Percentiles rank a stretch among this genome's conserved stretches.
Evolutionary conservation across 495 filamentous ascomycete species (phyloP).

Genomic region (Entonaema liquescens): DNA sequence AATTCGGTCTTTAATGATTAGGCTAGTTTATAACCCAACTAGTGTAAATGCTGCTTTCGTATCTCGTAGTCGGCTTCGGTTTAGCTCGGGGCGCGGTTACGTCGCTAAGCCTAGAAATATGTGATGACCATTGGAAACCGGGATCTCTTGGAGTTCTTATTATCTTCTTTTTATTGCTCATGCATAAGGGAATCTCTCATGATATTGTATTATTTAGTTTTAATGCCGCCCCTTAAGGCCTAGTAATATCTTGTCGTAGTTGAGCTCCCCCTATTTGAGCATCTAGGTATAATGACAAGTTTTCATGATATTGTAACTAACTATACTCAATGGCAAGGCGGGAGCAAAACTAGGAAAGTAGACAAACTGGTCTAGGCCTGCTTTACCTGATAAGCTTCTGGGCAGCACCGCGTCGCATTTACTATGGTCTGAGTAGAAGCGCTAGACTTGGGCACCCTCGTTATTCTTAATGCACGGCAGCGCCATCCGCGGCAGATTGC

Average conservation of each 20-base stretch:
- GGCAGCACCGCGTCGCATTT: neutral
- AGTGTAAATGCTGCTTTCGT: slow-evolving; percentile 14
- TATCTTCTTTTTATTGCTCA: neutral
- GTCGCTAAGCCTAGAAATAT: slow-evolving; percentile 18
- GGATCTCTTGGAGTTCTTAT: slow-evolving; percentile 4
- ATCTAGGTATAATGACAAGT: neutral
- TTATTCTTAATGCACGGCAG: slow-evolving; percentile 18
- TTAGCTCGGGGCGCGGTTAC: slow-evolving; percentile 19
- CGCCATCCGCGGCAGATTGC: slow-evolving; percentile 21
- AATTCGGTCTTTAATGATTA: slow-evolving; percentile 5
- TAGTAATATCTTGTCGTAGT: neutral
- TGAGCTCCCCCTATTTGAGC: neutral
- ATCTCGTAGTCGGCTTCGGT: neutral
- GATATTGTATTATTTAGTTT: slow-evolving; percentile 1
- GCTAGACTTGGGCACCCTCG: neutral
- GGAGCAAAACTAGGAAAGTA: too few species aligned
- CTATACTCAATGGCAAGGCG: neutral
- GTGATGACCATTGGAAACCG: neutral
- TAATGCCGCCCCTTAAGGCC: neutral
- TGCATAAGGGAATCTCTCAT: neutral
- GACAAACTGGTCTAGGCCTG: neutral
- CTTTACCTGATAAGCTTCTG: neutral
- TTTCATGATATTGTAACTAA: neutral
- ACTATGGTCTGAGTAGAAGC: neutral
- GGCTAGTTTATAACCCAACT: neutral